Percentiles rank a stretch among this genome's conserved stretches.
These are phyloP conservation scores for Suhomyces xylopsoci DNA, from an alignment of 805 yeast genomes.

Conservation along the genomic window DNA sequence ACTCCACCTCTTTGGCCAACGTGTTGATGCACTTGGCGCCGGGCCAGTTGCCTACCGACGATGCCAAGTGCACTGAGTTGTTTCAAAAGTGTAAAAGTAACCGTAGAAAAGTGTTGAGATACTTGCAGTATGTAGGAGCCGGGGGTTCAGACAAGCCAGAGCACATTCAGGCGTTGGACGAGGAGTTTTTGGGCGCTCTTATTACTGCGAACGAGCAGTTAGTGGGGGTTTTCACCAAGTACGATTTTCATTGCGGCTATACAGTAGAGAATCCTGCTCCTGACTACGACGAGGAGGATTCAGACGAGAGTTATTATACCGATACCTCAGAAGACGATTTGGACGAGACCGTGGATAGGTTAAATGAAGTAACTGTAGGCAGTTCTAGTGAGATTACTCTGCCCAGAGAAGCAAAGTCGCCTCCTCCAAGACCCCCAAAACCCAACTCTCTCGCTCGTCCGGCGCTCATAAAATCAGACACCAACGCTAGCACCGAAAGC, in stretches of 20 bases:
- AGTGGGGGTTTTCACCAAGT: slow-evolving; percentile 66
- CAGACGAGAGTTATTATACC: slow-evolving; percentile 34
- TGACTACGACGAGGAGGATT: slow-evolving; percentile 23
- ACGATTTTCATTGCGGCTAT: slow-evolving; percentile 53
- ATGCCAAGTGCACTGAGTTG: slow-evolving; percentile 54
- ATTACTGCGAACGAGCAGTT: slow-evolving; percentile 89
- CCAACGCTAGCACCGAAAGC: slow-evolving; percentile 25
- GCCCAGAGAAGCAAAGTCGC: slow-evolving; percentile 23
- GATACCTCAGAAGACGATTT: slow-evolving; percentile 35
- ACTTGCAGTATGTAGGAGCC: slow-evolving; percentile 74
- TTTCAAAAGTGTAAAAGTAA: slow-evolving; percentile 74
- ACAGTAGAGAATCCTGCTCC: slow-evolving; percentile 40
- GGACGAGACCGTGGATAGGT: slow-evolving; percentile 4
- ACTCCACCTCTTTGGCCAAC: slow-evolving; percentile 68
- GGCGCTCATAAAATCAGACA: slow-evolving; percentile 18
- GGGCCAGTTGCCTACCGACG: slow-evolving; percentile 60
- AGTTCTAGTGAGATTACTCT: slow-evolving; percentile 16
- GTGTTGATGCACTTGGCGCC: slow-evolving; percentile 34
- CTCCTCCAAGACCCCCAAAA: slow-evolving; percentile 23
- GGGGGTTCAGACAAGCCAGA: slow-evolving; percentile 30
- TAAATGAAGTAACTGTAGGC: slow-evolving; percentile 10
- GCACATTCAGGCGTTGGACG: slow-evolving; percentile 45
- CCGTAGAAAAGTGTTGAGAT: slow-evolving; percentile 75
- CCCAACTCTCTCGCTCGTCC: slow-evolving; percentile 13
- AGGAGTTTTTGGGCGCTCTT: slow-evolving; percentile 83